These are phyloP conservation scores for Malassezia sympodialis DNA, from an alignment of 1,284 basidiomycete species.

Conservation along the genomic window DNA sequence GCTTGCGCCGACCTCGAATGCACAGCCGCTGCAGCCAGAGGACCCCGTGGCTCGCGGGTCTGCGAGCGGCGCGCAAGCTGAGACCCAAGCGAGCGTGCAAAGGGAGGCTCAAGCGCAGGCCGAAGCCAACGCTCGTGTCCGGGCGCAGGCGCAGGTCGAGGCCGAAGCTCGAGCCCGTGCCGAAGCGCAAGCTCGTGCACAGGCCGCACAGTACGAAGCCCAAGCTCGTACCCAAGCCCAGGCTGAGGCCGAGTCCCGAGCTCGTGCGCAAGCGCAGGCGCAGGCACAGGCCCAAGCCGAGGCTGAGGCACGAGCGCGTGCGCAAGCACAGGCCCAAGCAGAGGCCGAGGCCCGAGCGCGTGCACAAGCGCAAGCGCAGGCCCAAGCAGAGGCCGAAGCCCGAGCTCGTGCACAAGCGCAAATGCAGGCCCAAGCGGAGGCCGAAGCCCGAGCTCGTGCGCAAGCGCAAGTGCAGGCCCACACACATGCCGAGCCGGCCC, in stretches of 20 bases:
- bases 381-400: too few species aligned
- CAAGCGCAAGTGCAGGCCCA: too few species aligned
- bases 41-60: not conserved
- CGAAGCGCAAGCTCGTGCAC: not conserved
- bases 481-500: not conserved
- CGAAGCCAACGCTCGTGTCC: not conserved
- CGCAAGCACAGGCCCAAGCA: not conserved
- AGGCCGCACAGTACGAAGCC: too few species aligned
- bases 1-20: not conserved
- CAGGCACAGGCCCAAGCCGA: not conserved
- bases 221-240: not conserved
- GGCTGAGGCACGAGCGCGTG: not conserved
- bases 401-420: too few species aligned
- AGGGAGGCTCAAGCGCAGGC: not conserved
- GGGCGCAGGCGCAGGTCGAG: not conserved
- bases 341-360: not conserved
- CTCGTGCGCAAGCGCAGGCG: not conserved
- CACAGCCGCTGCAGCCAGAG: slow-evolving; percentile 1
- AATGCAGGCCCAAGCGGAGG: too few species aligned
- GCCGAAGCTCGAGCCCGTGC: not conserved
- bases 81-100: not conserved
- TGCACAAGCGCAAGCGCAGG: not conserved
- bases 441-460: too few species aligned
- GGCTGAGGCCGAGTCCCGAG: not conserved
- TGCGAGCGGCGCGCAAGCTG: not conserved